Percentiles rank a stretch among this genome's conserved stretches.
These are phyloP conservation scores for Chaetomidium leptoderma DNA, from an alignment of 495 filamentous ascomycete species.

Conservation along the genomic window DNA sequence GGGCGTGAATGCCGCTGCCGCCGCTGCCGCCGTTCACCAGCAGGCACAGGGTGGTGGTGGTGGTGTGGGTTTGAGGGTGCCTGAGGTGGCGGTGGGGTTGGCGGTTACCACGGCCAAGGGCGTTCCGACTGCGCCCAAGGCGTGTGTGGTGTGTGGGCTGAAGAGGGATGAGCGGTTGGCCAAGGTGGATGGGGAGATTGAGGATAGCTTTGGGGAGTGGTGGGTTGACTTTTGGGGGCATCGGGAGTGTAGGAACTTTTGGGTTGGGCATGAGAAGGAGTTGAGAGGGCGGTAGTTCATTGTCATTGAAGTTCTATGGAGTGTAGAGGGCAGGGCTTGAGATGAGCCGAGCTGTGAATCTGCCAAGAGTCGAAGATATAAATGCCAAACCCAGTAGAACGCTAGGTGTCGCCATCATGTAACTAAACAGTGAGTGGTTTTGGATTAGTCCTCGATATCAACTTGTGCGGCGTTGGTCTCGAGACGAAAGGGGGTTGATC, in stretches of 20 bases:
- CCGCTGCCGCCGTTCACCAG: not conserved
- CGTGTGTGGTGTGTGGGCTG: constrained; percentile 85
- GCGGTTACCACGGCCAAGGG: constrained; percentile 59
- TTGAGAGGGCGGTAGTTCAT: constrained; percentile 58
- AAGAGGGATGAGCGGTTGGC: constrained; percentile 77
- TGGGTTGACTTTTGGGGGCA: constrained; percentile 92
- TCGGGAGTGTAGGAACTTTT: constrained; percentile 74
- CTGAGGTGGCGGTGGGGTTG: constrained; percentile 62
- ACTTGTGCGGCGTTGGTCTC: too few relatives aligned
- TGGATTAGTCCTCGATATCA: too few relatives aligned
- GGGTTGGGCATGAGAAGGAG: constrained; percentile 65
- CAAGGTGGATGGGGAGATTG: constrained; percentile 68
- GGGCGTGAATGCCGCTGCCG: constrained; percentile 42
- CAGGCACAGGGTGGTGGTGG: too few relatives aligned
- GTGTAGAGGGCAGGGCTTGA: not conserved
- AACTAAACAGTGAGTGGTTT: too few relatives aligned
- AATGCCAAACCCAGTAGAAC: too few relatives aligned
- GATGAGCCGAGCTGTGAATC: too few relatives aligned
- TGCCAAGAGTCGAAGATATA: too few relatives aligned
- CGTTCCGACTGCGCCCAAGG: constrained; percentile 62
- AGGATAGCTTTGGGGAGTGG: constrained; percentile 93
- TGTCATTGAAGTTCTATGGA: not conserved
- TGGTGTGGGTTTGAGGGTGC: constrained; percentile 48
- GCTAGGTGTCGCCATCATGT: too few relatives aligned
- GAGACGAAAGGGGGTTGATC: too few relatives aligned